Conservation (phyloP, 176 grass and related monocot species). For the Carex cristatella region DNA sequence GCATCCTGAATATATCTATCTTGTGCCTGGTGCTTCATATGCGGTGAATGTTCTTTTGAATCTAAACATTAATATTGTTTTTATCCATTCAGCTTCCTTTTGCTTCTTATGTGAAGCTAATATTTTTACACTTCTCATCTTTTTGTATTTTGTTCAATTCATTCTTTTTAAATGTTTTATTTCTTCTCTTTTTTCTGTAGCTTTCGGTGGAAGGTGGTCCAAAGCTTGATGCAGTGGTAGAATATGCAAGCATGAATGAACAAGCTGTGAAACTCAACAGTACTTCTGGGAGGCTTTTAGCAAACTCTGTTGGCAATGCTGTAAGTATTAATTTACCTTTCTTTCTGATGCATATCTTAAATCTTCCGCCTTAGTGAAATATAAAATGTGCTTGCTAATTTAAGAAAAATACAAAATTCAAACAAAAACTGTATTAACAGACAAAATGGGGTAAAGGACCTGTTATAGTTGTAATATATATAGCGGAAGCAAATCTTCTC, state of each 20-base stretch:
- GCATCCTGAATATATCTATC: constrained; percentile 86
- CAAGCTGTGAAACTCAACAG: constrained; percentile 51
- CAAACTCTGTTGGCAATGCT: constrained; percentile 75
- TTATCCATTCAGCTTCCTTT: neutral
- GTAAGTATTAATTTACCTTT: constrained; percentile 43
- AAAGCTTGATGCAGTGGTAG: constrained; percentile 59
- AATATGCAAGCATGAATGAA: constrained; percentile 59
- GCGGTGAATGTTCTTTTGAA: constrained; percentile 55
- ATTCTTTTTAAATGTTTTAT: constrained; percentile 1
- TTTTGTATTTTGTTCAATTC: neutral
- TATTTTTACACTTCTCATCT: neutral
- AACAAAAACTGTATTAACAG: neutral
- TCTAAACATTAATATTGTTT: neutral
- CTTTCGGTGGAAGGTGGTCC: constrained; percentile 87
- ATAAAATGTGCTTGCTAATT: neutral
- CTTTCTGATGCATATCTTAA: neutral
- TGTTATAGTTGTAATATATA: neutral
- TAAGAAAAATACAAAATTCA: neutral
- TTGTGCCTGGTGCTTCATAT: constrained; percentile 85
- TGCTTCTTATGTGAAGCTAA: constrained; percentile 6
- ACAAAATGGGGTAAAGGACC: neutral
- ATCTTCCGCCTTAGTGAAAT: neutral
- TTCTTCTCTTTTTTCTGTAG: constrained; percentile 35
- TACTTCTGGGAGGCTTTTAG: constrained; percentile 60
- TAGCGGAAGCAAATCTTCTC: neutral